Percentiles rank a stretch among this genome's conserved stretches.
These are phyloP conservation scores for Rubus idaeus DNA, from an alignment of 306 rosid genomes.

Conservation along the genomic window DNA sequence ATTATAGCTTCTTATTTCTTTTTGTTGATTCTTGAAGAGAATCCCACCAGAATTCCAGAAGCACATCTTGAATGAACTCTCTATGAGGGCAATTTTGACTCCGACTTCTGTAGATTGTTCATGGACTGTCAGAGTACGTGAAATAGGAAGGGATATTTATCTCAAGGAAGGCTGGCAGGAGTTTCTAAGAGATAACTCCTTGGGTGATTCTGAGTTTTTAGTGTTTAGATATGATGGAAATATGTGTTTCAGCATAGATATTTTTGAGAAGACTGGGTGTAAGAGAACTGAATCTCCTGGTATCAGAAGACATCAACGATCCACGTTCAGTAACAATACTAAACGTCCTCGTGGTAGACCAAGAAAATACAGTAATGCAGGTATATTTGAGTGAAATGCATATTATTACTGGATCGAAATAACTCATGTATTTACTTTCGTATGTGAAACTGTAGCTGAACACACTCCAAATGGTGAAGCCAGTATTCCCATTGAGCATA, in stretches of 20 bases:
- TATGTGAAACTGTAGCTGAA: not conserved
- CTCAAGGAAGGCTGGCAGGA: constrained; percentile 18
- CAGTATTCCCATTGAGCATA: not conserved
- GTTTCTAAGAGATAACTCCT: constrained; percentile 15
- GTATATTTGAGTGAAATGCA: not conserved
- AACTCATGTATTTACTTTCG: not conserved
- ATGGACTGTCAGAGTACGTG: not conserved
- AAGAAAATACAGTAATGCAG: no score
- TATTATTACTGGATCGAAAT: not conserved
- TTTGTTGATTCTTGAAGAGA: constrained; percentile 6
- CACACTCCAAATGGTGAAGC: not conserved
- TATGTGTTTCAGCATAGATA: constrained; percentile 1
- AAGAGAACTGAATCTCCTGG: not conserved
- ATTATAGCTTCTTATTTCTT: not conserved
- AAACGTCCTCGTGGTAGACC: not conserved
- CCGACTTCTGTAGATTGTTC: not conserved
- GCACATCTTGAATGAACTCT: not conserved
- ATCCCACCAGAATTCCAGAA: constrained; percentile 9
- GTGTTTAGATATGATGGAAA: constrained; percentile 9
- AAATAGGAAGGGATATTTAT: not conserved
- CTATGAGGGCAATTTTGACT: constrained; percentile 4
- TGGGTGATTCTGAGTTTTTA: constrained; percentile 8
- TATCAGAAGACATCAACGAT: not conserved
- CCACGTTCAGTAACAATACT: not conserved
- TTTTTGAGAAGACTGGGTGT: not conserved